Conservation (phyloP, 2,329 filamentous ascomycete genomes). For the Ophiostoma quercus region DNA sequence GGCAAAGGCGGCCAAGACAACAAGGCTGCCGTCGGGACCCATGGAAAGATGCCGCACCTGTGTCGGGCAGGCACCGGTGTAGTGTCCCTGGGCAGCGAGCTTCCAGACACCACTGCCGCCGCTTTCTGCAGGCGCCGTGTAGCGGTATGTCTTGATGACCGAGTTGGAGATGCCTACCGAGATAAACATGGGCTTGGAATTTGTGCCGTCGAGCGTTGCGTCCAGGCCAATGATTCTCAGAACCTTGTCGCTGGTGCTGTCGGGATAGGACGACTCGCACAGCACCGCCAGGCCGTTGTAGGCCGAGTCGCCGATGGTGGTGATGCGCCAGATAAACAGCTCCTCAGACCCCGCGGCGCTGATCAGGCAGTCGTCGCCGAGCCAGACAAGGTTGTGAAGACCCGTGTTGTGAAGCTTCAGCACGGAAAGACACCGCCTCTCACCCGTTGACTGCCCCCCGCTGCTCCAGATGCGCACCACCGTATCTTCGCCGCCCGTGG, state of each 20-base stretch:
- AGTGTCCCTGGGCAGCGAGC: conserved; percentile 50
- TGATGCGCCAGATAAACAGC: conserved; percentile 76
- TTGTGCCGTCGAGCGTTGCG: conserved; percentile 16
- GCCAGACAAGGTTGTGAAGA: conserved; percentile 76
- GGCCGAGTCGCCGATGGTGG: conserved; percentile 43
- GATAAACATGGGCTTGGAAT: conserved; percentile 48
- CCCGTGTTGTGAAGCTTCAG: conserved; percentile 77
- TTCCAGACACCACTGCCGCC: conserved; percentile 36
- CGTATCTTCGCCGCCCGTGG: conserved; percentile 68
- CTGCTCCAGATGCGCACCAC: conserved; percentile 50
- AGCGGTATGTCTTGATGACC: conserved; percentile 58
- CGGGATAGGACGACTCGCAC: conserved; percentile 51
- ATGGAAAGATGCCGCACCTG: conserved; percentile 48
- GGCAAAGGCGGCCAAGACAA: conserved; percentile 66
- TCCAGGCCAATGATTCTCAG: conserved; percentile 60
- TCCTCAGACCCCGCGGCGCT: conserved; percentile 86
- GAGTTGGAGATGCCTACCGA: conserved; percentile 82
- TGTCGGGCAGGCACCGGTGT: conserved; percentile 71
- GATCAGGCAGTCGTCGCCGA: conserved; percentile 63
- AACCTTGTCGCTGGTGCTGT: conserved; percentile 52
- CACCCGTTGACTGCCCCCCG: neutral
- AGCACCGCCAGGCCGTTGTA: conserved; percentile 50
- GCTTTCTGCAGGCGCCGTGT: conserved; percentile 31
- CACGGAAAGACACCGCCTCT: conserved; percentile 52
- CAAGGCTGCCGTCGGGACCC: conserved; percentile 30